phyloP scores from a whole-genome alignment of 1,139 yeast genomes.

The Saccharomyces hybrid region DNA sequence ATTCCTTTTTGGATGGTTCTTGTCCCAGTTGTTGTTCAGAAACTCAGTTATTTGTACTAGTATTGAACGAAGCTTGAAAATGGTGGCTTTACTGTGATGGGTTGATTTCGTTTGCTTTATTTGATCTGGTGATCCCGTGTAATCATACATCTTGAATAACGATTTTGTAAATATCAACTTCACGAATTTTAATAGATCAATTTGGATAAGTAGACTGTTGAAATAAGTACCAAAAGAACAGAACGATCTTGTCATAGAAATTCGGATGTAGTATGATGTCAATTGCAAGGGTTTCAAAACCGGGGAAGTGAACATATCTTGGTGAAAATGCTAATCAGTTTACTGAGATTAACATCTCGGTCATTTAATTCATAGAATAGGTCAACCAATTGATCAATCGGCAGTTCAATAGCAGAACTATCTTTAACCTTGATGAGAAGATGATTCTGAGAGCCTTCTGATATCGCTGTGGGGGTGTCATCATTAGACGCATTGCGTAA shows the following conservation, averaged over 20 bases:
- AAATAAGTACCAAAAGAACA: slow-evolving; percentile 27
- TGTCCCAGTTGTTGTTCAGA: slow-evolving; percentile 18
- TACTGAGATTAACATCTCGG: slow-evolving; percentile 23
- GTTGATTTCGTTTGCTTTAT: neutral
- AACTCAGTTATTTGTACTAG: slow-evolving; percentile 10
- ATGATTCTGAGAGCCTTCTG: slow-evolving; percentile 3
- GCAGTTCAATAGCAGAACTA: slow-evolving; percentile 3
- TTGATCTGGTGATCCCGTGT: neutral
- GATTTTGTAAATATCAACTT: slow-evolving; percentile 22
- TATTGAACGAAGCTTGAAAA: neutral
- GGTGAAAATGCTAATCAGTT: slow-evolving; percentile 22
- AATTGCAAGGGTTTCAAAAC: slow-evolving; percentile 16
- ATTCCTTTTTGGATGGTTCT: slow-evolving; percentile 6
- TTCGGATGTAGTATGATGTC: slow-evolving; percentile 15
- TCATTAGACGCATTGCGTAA: neutral
- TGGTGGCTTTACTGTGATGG: neutral
- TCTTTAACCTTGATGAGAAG: slow-evolving; percentile 1
- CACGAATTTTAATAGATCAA: slow-evolving; percentile 29
- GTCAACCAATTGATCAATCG: slow-evolving; percentile 11
- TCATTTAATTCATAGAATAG: slow-evolving; percentile 20
- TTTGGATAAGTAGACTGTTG: slow-evolving; percentile 29
- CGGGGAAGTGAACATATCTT: slow-evolving; percentile 21
- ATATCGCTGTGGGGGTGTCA: neutral
- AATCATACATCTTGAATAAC: slow-evolving; percentile 4
- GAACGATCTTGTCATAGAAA: slow-evolving; percentile 17